These are phyloP conservation scores for Geosmithia putterillii DNA, from an alignment of 2,329 filamentous ascomycete species.

Conservation along the genomic window DNA sequence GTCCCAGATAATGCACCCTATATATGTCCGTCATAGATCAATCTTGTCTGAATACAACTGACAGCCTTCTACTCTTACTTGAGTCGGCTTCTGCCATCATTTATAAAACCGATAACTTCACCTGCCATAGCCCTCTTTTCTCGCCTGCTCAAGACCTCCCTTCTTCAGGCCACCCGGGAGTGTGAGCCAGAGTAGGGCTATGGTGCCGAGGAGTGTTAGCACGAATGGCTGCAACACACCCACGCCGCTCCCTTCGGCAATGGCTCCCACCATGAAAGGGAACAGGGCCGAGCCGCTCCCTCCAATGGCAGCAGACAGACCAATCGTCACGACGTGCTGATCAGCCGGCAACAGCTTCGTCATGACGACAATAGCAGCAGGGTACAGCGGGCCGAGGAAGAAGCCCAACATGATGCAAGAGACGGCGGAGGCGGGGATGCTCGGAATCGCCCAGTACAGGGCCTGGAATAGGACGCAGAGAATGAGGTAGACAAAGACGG, in stretches of 20 bases:
- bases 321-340: slow-evolving; percentile 66
- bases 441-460: slow-evolving; percentile 71
- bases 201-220: slow-evolving; percentile 31
- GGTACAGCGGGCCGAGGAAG: slow-evolving; percentile 70
- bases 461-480: slow-evolving; percentile 54
- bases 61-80: too few relatives aligned
- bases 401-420: slow-evolving; percentile 63
- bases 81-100: too few relatives aligned
- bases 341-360: slow-evolving; percentile 58
- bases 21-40: too few relatives aligned
- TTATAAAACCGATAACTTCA: not conserved
- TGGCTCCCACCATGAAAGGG: slow-evolving; percentile 53
- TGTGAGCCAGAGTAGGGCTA: slow-evolving; percentile 32
- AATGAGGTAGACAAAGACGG: slow-evolving; percentile 50
- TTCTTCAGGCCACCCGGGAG: slow-evolving; percentile 18
- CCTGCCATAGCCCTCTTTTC: slow-evolving; percentile 1
- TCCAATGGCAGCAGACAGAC: slow-evolving; percentile 67
- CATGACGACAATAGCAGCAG: slow-evolving; percentile 56
- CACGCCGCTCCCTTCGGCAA: slow-evolving; percentile 46
- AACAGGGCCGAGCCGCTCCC: slow-evolving; percentile 58
- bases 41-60: too few relatives aligned
- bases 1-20: too few relatives aligned
- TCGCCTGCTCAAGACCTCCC: slow-evolving; percentile 5
- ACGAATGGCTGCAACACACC: slow-evolving; percentile 44
- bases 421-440: slow-evolving; percentile 63